Base-by-base conservation (phyloP, 805 yeast species). In the Candida mattraensis region DNA sequence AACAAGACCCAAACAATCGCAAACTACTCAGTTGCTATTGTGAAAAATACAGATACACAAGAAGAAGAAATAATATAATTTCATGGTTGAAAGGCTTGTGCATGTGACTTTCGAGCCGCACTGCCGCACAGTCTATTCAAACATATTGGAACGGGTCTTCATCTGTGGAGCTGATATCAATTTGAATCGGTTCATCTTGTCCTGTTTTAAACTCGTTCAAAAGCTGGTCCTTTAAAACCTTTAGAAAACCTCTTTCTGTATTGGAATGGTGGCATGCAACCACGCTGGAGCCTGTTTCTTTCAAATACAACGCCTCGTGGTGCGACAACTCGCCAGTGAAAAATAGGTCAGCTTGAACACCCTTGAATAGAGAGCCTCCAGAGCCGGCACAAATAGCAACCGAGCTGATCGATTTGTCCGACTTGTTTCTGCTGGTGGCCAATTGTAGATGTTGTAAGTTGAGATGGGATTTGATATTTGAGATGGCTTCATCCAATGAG, bases 331-430 rank as follows among this genome's bases (percentile, higher is more conserved):
- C 99, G 2, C 99, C 99, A 0, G 99, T 89, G 51, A 79, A 75
- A 56, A 74, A 83, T 26, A 88, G 66, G 51, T 93, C 98, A 0
- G 78, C 78, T 2, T 41, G 24, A 3, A 72, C 69, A 0, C 80
- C 80, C 32, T 68, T 67, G 61, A 87, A 80, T 2, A 89, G 87
- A 1, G 81, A 70, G 3, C 85, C 82, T 0, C 99, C 98, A 2
- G 96, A 84, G 0, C 99, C 99, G 3, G 99, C 98, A 61, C 99
- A 93, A 11, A 93, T 59, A 0, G 97, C 98, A 15, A 88, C 66
- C 0, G 75, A 70, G 16, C 58, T 60, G 35, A 87, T 69, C 3
- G 41, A 41, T 5, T 56, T 54, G 25, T 45, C 44, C 7, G 51
- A 56, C 3, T 30, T 32, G 50, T 50, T 5, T 48, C 50, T 50